Percentiles rank a stretch among this genome's conserved stretches.
These are phyloP conservation scores for Rhododendron mucronatum DNA, from an alignment of 148 eudicot species.

Conservation along the genomic window DNA sequence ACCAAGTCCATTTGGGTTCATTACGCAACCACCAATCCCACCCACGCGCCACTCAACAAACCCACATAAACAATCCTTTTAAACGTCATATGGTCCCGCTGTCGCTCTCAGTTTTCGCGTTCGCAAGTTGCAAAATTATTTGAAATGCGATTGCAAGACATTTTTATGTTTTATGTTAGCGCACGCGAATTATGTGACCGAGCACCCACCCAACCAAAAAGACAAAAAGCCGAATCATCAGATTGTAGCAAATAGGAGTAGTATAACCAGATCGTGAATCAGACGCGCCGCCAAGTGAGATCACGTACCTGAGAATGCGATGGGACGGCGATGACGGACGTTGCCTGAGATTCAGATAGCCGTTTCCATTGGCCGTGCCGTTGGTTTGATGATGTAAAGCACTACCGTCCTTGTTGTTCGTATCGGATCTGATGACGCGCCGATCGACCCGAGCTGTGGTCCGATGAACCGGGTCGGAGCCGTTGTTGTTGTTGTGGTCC, in stretches of 20 bases:
- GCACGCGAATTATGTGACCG: no score
- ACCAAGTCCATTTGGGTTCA: not conserved
- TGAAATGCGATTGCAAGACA: no score
- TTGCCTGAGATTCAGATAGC: slow-evolving; percentile 58
- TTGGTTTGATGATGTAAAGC: not conserved
- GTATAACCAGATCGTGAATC: not conserved
- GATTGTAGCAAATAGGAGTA: not conserved
- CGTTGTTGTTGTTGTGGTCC: slow-evolving; percentile 21
- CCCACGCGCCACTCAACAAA: not conserved
- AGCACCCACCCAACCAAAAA: not conserved
- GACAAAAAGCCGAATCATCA: not conserved
- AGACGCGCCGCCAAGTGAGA: not conserved
- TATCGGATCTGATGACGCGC: slow-evolving; percentile 44
- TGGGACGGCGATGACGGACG: slow-evolving; percentile 63
- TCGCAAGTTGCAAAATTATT: no score
- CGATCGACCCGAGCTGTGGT: slow-evolving; percentile 55
- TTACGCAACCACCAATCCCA: not conserved
- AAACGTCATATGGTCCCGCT: not conserved
- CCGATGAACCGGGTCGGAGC: slow-evolving; percentile 18
- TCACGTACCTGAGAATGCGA: slow-evolving; percentile 51
- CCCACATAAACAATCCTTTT: no score
- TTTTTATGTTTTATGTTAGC: no score
- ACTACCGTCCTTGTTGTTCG: slow-evolving; percentile 4
- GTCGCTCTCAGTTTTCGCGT: not conserved
- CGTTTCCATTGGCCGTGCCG: slow-evolving; percentile 19